Percentiles rank a stretch among this genome's conserved stretches.
Conservation (phyloP, 441 rosid genomes). For the Adansonia rubrostipa region DNA sequence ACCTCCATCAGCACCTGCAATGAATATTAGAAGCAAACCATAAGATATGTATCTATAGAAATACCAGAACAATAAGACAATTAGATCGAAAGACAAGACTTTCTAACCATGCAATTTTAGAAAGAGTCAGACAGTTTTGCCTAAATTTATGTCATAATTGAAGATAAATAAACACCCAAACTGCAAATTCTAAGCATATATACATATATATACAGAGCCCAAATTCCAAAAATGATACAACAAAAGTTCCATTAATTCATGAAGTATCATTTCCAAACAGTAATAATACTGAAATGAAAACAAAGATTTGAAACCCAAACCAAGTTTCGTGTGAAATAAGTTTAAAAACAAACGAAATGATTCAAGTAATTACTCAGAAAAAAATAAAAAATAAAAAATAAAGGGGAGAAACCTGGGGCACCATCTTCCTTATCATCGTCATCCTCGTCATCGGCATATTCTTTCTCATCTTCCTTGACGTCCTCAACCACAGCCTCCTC, state of each 20-base stretch:
- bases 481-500: slow-evolving; percentile 64
- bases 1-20: slow-evolving; percentile 52
- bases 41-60: background rate
- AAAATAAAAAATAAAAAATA: background rate
- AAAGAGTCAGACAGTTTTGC: background rate
- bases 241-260: background rate
- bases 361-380: background rate
- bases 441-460: slow-evolving; percentile 43
- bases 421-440: slow-evolving; percentile 60
- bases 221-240: background rate
- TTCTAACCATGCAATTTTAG: background rate
- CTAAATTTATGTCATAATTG: background rate
- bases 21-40: background rate
- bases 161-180: background rate
- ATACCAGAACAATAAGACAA: background rate
- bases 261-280: background rate
- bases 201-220: background rate
- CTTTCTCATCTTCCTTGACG: slow-evolving; percentile 64
- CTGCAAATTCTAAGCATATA: background rate
- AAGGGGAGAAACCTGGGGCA: slow-evolving; percentile 40
- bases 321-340: background rate
- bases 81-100: background rate
- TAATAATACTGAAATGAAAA: background rate
- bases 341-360: background rate
- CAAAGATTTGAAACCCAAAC: background rate